Evolutionary conservation across 139 green algal genomes (phyloP).

Genomic region (Coelastrella sp.): DNA sequence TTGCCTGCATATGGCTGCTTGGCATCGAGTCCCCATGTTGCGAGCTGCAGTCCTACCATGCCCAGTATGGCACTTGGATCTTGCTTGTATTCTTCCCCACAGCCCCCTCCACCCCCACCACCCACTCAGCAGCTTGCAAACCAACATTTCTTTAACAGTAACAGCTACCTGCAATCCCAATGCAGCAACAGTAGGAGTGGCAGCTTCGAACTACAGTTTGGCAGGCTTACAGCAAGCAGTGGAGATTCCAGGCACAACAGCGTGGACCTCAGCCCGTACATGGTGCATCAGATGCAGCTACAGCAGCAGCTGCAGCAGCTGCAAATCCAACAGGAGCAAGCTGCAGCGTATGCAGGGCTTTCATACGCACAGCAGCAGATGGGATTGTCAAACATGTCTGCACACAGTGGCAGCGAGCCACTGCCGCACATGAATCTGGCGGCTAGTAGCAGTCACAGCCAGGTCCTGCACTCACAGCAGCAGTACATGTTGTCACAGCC

Average conservation of each 20-base stretch:
- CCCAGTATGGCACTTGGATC: not conserved
- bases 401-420: too few relatives aligned
- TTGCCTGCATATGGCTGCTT: not conserved
- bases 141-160: not conserved
- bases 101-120: not conserved
- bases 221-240: constrained; percentile 3
- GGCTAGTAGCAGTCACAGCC: too few relatives aligned
- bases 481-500: not conserved
- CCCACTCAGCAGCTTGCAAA: too few relatives aligned
- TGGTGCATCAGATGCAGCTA: not conserved
- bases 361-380: too few relatives aligned
- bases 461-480: too few relatives aligned
- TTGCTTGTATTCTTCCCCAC: not conserved
- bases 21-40: not conserved
- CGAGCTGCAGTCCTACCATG: not conserved
- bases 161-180: not conserved
- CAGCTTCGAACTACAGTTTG: not conserved
- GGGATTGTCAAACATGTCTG: too few relatives aligned
- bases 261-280: not conserved
- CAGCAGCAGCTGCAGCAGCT: not conserved
- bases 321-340: not conserved
- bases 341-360: not conserved
- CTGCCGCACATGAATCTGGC: too few relatives aligned
- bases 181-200: not conserved
- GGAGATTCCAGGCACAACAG: not conserved